phyloP scores from a whole-genome alignment of 2,329 filamentous ascomycete species.

The Lachnellula cervina region DNA sequence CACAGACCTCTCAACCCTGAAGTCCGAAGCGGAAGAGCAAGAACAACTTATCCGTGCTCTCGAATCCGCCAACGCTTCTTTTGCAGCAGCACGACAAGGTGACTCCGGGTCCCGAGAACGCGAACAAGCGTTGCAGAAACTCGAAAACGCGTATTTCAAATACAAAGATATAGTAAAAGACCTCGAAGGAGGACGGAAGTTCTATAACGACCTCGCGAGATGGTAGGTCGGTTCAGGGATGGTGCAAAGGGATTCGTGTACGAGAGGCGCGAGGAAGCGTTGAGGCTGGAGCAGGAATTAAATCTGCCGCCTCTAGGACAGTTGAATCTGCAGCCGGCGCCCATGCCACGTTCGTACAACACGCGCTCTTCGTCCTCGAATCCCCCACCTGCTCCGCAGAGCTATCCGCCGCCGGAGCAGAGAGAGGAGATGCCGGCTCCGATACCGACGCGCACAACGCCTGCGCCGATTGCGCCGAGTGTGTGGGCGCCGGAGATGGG shows the following conservation, averaged over 20 bases:
- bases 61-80: constrained; percentile 70
- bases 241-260: constrained; percentile 74
- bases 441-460: constrained; percentile 47
- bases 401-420: constrained; percentile 13
- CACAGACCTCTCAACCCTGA: constrained; percentile 64
- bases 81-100: constrained; percentile 61
- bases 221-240: constrained; percentile 80
- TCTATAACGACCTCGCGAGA: constrained; percentile 95
- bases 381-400: constrained; percentile 21
- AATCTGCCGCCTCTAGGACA: background rate
- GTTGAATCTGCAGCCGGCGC: background rate
- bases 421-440: constrained; percentile 38
- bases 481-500: constrained; percentile 80
- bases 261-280: constrained; percentile 74
- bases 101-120: constrained; percentile 64
- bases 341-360: background rate
- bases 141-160: constrained; percentile 90
- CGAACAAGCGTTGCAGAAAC: constrained; percentile 77
- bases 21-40: constrained; percentile 72
- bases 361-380: background rate
- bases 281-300: constrained; percentile 64
- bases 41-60: constrained; percentile 65
- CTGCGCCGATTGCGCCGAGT: constrained; percentile 39
- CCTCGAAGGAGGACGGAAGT: constrained; percentile 84
- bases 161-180: constrained; percentile 96